A percentile compares a stretch with the other conserved stretches of the same genome.
Evolutionary conservation across 2,329 filamentous ascomycete genomes (phyloP).

Genomic region (Curvularia lunata): DNA sequence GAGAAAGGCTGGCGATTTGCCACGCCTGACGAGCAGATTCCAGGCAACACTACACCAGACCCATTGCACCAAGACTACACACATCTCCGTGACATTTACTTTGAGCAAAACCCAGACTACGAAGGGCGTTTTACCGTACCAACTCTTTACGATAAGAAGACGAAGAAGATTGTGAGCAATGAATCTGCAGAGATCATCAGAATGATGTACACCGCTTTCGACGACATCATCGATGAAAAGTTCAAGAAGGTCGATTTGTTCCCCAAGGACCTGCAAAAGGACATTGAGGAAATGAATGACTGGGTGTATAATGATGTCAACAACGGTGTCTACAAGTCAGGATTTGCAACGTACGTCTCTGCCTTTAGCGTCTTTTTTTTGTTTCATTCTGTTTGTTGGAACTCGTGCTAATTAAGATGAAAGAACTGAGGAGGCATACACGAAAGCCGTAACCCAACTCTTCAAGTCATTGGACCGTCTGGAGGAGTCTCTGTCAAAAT

Average conservation of each 20-base stretch:
- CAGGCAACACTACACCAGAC: slow-evolving; percentile 64
- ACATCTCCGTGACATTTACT: slow-evolving; percentile 81
- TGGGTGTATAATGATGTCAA: slow-evolving; percentile 62
- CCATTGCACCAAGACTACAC: slow-evolving; percentile 72
- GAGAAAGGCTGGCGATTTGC: slow-evolving; percentile 84
- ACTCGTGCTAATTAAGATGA: not conserved
- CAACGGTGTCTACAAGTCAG: slow-evolving; percentile 60
- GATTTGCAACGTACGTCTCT: slow-evolving; percentile 56
- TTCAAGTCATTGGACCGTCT: slow-evolving; percentile 58
- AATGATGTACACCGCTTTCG: slow-evolving; percentile 85
- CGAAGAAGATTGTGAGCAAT: slow-evolving; percentile 82
- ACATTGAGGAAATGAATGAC: slow-evolving; percentile 58
- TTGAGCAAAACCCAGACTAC: slow-evolving; percentile 74
- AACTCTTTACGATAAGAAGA: slow-evolving; percentile 80
- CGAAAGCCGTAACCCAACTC: slow-evolving; percentile 53
- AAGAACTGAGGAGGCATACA: slow-evolving; percentile 58
- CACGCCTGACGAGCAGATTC: slow-evolving; percentile 65
- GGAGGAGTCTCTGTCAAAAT: slow-evolving; percentile 52
- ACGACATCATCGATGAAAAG: slow-evolving; percentile 59
- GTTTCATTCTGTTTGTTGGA: not conserved
- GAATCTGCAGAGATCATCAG: slow-evolving; percentile 92
- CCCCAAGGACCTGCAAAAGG: slow-evolving; percentile 51
- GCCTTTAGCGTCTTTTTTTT: not conserved
- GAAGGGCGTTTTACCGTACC: slow-evolving; percentile 85
- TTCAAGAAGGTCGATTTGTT: slow-evolving; percentile 55